These are phyloP conservation scores for Schwanniomyces vanrijiae DNA, from an alignment of 805 yeast genomes.

Conservation along the genomic window DNA sequence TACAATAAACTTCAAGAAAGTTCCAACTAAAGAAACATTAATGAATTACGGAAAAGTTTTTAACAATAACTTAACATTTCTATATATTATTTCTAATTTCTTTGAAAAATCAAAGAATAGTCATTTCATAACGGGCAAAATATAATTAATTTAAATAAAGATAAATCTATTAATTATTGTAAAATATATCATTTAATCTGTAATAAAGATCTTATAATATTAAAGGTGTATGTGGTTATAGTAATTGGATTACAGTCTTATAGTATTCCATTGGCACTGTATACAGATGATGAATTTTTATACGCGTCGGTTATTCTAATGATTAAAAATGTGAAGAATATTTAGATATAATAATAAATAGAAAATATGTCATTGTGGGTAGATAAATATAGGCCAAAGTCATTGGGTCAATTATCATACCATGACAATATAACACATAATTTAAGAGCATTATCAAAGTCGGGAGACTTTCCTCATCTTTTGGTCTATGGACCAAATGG, in stretches of 20 bases:
- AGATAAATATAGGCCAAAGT: conserved; percentile 84
- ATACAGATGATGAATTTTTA: neutral
- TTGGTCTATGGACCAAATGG: conserved; percentile 95
- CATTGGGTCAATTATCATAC: conserved; percentile 61
- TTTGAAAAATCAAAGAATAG: too few relatives aligned
- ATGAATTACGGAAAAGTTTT: neutral
- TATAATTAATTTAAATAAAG: too few relatives aligned
- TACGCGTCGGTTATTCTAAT: neutral
- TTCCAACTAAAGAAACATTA: neutral
- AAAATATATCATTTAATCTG: too few relatives aligned
- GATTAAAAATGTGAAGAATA: neutral
- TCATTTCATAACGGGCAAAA: too few relatives aligned
- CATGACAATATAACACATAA: conserved; percentile 65
- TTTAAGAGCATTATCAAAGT: conserved; percentile 56
- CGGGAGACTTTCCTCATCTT: conserved; percentile 91
- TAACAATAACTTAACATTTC: too few relatives aligned
- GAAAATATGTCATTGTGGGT: conserved; percentile 88
- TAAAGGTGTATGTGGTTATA: too few relatives aligned
- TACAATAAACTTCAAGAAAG: too few relatives aligned
- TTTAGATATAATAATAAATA: neutral
- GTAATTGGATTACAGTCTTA: too few relatives aligned
- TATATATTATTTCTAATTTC: too few relatives aligned
- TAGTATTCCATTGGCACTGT: too few relatives aligned
- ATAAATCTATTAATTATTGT: too few relatives aligned
- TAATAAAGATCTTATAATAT: too few relatives aligned